Evolutionary conservation across 805 yeast species (phyloP).

Genomic region (Candida hungchunana): DNA sequence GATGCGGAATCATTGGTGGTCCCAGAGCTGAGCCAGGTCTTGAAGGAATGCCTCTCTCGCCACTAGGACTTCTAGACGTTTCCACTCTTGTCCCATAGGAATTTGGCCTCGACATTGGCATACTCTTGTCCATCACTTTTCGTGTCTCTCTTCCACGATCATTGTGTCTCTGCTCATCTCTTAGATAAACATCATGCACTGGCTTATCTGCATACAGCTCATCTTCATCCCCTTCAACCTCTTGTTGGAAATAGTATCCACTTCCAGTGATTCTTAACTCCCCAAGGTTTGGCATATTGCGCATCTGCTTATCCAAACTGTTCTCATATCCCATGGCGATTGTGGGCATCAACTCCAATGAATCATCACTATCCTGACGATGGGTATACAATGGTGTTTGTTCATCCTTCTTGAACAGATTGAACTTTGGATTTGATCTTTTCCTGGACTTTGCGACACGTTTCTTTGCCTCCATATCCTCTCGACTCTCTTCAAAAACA

Average conservation of each 20-base stretch:
- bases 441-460: slow-evolving; percentile 1
- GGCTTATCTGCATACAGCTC: neutral
- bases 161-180: neutral
- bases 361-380: slow-evolving; percentile 19
- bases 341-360: slow-evolving; percentile 25
- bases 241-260: slow-evolving; percentile 20
- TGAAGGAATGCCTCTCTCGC: neutral
- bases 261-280: slow-evolving; percentile 24
- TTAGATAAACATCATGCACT: slow-evolving; percentile 1
- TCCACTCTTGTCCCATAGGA: slow-evolving; percentile 3
- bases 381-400: slow-evolving; percentile 11
- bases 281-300: slow-evolving; percentile 14
- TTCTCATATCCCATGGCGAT: slow-evolving; percentile 27
- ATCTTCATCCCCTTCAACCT: slow-evolving; percentile 4
- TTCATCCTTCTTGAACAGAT: slow-evolving; percentile 2
- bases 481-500: slow-evolving; percentile 14
- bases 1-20: neutral
- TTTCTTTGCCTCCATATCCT: slow-evolving; percentile 3
- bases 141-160: neutral
- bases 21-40: neutral
- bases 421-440: slow-evolving; percentile 2
- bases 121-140: neutral
- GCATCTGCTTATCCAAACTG: slow-evolving; percentile 15
- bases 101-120: neutral
- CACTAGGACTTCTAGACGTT: slow-evolving; percentile 1